Percentiles rank a stretch among this genome's conserved stretches.
Evolutionary conservation across 352 stramenopile species (phyloP).

Genomic region (Globisporangium splendens): DNA sequence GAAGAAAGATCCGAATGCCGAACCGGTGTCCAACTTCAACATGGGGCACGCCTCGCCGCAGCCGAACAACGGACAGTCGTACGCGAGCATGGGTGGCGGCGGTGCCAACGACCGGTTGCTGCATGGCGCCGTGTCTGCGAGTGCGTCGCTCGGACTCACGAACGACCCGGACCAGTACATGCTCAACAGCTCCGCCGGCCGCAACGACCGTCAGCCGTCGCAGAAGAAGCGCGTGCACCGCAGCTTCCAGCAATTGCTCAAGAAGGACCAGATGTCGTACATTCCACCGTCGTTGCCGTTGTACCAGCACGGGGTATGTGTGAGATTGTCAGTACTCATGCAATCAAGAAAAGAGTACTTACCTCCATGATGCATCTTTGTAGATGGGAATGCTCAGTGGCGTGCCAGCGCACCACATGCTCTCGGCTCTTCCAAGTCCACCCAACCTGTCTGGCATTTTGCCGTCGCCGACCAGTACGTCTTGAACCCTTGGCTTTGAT

Average conservation of each 20-base stretch:
- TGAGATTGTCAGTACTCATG: no score
- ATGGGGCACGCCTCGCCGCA: conserved; percentile 20
- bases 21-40: conserved; percentile 29
- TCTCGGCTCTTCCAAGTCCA: conserved; percentile 57
- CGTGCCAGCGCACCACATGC: conserved; percentile 57
- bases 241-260: conserved; percentile 76
- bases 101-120: conserved; percentile 22
- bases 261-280: conserved; percentile 71
- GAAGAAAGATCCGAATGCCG: conserved; percentile 47
- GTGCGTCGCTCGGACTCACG: conserved; percentile 39
- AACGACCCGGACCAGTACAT: conserved; percentile 73
- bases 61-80: conserved; percentile 21
- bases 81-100: conserved; percentile 24
- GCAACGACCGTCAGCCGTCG: conserved; percentile 19
- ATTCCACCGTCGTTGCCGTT: conserved; percentile 59
- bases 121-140: conserved; percentile 15
- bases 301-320: conserved; percentile 65
- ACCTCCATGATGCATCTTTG: background rate
- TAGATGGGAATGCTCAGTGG: conserved; percentile 66
- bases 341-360: no score
- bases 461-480: conserved; percentile 76
- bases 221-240: conserved; percentile 74
- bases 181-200: conserved; percentile 23
- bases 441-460: conserved; percentile 72
- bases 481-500: conserved; percentile 7